phyloP scores from a whole-genome alignment of 2,329 filamentous ascomycete genomes.

The Claviceps maximensis region DNA sequence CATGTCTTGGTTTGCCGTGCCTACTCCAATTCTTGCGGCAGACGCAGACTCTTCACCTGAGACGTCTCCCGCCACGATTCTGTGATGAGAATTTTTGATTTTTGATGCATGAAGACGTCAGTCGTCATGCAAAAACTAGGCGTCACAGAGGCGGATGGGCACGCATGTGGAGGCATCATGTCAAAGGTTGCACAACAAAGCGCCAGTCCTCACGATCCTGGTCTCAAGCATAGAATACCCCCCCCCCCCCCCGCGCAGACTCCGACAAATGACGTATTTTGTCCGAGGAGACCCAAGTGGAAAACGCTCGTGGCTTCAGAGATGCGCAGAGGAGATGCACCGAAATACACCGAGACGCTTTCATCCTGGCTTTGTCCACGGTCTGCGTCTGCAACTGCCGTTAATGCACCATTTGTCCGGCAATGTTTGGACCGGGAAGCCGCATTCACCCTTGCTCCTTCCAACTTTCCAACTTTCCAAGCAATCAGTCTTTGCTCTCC shows the following conservation, averaged over 20 bases:
- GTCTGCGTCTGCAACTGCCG: neutral
- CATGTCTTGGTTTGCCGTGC: too few species aligned
- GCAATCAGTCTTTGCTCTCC: too few species aligned
- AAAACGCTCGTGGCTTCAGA: neutral
- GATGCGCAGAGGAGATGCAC: neutral
- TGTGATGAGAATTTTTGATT: too few species aligned
- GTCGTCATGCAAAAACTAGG: neutral
- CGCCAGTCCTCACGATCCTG: too few species aligned
- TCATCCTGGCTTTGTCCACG: neutral
- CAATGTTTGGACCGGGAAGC: neutral
- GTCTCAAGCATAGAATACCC: too few species aligned
- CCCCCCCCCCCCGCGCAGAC: neutral
- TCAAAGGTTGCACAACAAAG: neutral
- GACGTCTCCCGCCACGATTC: too few species aligned
- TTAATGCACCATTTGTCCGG: too few species aligned
- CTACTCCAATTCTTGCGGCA: too few species aligned
- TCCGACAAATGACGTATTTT: slow-evolving; percentile 1
- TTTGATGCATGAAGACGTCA: neutral
- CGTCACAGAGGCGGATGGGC: neutral
- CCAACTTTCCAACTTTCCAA: neutral
- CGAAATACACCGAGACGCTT: neutral
- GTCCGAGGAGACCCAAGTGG: neutral
- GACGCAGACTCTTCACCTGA: too few species aligned
- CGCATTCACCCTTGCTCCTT: neutral
- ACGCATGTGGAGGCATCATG: neutral